A percentile compares a stretch with the other conserved stretches of the same genome.
Conservation (phyloP, 306 rosid genomes). For the Pyrus communis region DNA sequence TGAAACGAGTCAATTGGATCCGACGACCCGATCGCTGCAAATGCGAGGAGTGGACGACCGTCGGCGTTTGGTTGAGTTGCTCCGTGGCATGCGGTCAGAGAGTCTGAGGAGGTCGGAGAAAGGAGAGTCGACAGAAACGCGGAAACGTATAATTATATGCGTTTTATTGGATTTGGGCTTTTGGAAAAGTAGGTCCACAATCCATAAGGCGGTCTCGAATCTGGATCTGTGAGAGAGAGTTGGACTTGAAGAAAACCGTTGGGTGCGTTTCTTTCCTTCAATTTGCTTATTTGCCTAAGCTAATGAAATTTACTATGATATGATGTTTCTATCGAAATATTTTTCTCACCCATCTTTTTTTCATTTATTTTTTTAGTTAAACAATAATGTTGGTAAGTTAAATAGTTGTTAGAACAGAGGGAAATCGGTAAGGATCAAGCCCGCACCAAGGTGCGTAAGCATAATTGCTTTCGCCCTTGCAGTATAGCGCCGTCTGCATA, state of each 20-base stretch:
- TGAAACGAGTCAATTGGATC: not conserved
- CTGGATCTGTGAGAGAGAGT: not conserved
- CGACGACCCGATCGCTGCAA: slow-evolving; percentile 11
- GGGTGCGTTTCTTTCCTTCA: not conserved
- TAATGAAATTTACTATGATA: no score
- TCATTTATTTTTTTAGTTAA: no score
- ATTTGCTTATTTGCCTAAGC: no score
- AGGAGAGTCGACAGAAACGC: not conserved
- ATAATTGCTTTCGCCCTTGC: no score
- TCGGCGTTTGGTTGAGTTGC: not conserved
- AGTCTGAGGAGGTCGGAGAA: not conserved
- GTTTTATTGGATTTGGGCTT: not conserved
- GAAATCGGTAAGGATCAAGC: no score
- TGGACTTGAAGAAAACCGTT: not conserved
- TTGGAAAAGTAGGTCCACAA: not conserved
- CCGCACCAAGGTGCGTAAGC: no score
- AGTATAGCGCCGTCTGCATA: no score
- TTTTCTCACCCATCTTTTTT: no score
- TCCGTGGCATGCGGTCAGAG: not conserved
- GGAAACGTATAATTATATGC: not conserved
- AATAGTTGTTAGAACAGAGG: no score
- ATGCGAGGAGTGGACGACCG: not conserved
- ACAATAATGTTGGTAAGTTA: no score
- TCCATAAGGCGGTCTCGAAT: not conserved
- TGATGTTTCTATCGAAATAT: no score